phyloP scores from a whole-genome alignment of 2,329 filamentous ascomycete species.

The Coniochaeta prunicola region DNA sequence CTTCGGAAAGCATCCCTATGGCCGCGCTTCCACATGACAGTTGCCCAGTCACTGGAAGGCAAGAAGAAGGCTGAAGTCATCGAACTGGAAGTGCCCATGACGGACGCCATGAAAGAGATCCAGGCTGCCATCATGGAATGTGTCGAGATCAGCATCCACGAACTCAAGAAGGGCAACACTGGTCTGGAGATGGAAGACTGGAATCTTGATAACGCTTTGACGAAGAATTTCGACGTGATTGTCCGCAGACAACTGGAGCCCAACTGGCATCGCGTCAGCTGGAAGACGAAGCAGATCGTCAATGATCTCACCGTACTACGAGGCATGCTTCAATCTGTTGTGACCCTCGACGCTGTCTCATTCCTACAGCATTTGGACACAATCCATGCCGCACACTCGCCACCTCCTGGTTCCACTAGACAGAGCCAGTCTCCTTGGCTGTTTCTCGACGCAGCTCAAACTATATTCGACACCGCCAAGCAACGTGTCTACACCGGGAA shows the following conservation, averaged over 20 bases:
- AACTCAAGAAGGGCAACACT: slow-evolving; percentile 84
- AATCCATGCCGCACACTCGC: slow-evolving; percentile 83
- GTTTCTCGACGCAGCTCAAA: slow-evolving; percentile 90
- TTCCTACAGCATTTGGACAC: slow-evolving; percentile 93
- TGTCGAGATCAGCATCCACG: slow-evolving; percentile 87
- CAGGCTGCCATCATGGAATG: slow-evolving; percentile 94
- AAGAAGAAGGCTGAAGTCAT: slow-evolving; percentile 94
- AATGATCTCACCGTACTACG: slow-evolving; percentile 79
- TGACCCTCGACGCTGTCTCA: slow-evolving; percentile 82
- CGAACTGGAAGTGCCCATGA: slow-evolving; percentile 94
- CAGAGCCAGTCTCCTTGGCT: slow-evolving; percentile 94
- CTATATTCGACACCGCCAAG: slow-evolving; percentile 86
- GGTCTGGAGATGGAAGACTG: slow-evolving; percentile 95
- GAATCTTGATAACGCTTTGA: slow-evolving; percentile 87
- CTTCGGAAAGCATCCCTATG: slow-evolving; percentile 82
- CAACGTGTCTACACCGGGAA: slow-evolving; percentile 75
- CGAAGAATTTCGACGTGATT: slow-evolving; percentile 86
- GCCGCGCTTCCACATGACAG: slow-evolving; percentile 87
- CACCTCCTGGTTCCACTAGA: slow-evolving; percentile 76
- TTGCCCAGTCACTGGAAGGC: slow-evolving; percentile 83
- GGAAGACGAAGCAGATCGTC: slow-evolving; percentile 91
- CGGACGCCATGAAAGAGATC: slow-evolving; percentile 84
- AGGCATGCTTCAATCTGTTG: slow-evolving; percentile 70
- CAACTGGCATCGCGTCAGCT: slow-evolving; percentile 94
- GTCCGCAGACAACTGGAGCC: slow-evolving; percentile 87